These are phyloP conservation scores for Tetraselmis striata DNA, from an alignment of 139 green algal species.

Conservation along the genomic window DNA sequence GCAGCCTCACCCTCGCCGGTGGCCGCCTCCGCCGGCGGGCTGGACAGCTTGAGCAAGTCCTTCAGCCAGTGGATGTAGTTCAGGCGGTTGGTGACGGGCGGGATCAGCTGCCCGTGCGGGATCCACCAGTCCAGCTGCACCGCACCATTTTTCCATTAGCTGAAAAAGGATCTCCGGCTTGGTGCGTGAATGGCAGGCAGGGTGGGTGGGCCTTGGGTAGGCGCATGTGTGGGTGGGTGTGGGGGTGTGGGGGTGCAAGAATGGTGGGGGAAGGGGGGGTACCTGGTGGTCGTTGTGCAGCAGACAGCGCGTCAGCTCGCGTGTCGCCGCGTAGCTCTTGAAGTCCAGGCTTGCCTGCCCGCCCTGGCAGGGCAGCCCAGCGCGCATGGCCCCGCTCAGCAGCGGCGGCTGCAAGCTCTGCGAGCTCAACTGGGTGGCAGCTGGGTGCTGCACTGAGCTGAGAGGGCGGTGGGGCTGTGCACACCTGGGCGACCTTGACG, in stretches of 20 bases:
- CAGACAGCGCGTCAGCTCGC: slow-evolving; percentile 65
- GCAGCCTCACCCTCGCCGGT: no score
- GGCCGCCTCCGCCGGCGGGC: slow-evolving; percentile 19
- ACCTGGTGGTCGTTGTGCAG: slow-evolving; percentile 33
- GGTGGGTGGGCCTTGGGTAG: no score
- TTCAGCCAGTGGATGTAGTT: slow-evolving; percentile 95
- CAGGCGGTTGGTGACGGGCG: slow-evolving; percentile 69
- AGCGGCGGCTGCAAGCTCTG: background rate
- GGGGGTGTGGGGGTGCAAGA: no score
- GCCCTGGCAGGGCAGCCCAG: slow-evolving; percentile 13
- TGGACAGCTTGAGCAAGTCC: slow-evolving; percentile 71
- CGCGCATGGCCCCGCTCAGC: background rate
- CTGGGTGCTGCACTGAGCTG: no score
- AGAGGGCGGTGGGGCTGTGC: no score
- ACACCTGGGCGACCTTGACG: slow-evolving; percentile 14
- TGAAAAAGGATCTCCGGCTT: no score
- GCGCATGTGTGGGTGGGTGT: no score
- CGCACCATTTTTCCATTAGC: background rate
- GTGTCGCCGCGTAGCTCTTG: slow-evolving; percentile 55
- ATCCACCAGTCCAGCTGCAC: slow-evolving; percentile 60
- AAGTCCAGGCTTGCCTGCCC: slow-evolving; percentile 52
- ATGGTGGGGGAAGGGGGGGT: no score
- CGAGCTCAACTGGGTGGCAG: no score
- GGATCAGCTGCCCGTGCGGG: slow-evolving; percentile 71
- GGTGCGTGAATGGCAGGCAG: no score